Evolutionary conservation across 1,284 basidiomycete genomes (phyloP).

Genomic region (Cystobasidium pallidum): DNA sequence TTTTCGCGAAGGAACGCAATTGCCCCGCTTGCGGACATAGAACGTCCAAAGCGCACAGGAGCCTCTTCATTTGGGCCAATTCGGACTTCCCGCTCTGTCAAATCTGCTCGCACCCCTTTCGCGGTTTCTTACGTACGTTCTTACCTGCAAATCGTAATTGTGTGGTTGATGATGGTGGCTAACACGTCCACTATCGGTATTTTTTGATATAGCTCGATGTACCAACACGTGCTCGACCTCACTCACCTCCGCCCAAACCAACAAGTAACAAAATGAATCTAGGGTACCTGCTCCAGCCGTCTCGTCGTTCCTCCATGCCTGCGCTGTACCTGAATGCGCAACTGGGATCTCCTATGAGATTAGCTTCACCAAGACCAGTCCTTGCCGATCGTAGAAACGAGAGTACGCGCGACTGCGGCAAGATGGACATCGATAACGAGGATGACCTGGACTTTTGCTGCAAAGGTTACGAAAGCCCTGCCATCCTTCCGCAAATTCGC

Average conservation of each 20-base stretch:
- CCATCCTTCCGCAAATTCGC: background rate
- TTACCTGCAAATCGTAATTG: no score
- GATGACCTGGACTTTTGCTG: slow-evolving; percentile 44
- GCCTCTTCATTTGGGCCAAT: slow-evolving; percentile 18
- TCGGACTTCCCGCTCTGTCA: background rate
- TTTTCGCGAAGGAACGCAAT: slow-evolving; percentile 23
- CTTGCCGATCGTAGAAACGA: background rate
- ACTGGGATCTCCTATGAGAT: slow-evolving; percentile 12
- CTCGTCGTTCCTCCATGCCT: slow-evolving; percentile 1
- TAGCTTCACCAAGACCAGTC: background rate
- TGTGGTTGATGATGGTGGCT: no score
- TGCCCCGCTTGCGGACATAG: slow-evolving; percentile 9
- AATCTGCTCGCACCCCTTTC: slow-evolving; percentile 9
- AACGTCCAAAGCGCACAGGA: background rate
- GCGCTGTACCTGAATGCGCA: background rate
- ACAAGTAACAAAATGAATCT: slow-evolving; percentile 1
- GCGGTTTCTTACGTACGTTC: background rate
- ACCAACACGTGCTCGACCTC: slow-evolving; percentile 1
- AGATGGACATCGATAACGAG: slow-evolving; percentile 24
- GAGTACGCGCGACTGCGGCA: background rate
- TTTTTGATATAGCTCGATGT: slow-evolving; percentile 17
- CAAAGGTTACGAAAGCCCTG: slow-evolving; percentile 36
- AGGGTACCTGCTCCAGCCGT: slow-evolving; percentile 3
- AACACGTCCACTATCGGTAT: no score
- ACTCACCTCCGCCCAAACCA: slow-evolving; percentile 17